A percentile compares a stretch with the other conserved stretches of the same genome.
Evolutionary conservation across 345 rosid species (phyloP).

Genomic region (Erysimum cheiranthoides): DNA sequence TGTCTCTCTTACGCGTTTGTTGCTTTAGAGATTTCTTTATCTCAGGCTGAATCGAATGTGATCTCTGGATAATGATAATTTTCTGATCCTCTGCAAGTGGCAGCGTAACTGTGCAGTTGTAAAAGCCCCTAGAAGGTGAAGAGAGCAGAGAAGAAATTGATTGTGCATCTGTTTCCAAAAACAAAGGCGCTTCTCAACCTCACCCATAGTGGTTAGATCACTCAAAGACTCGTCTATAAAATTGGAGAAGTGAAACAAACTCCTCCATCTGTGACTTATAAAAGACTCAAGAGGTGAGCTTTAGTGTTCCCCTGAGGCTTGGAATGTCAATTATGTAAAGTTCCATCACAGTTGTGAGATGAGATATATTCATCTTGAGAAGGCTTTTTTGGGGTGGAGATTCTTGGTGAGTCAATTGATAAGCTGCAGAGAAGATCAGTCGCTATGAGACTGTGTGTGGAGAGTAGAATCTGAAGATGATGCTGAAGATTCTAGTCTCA

Average conservation of each 20-base stretch:
- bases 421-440: too few species aligned
- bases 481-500: too few species aligned
- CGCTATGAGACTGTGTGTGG: too few species aligned
- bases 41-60: too few species aligned
- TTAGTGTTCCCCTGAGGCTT: constrained; percentile 4
- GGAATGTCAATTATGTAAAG: not conserved
- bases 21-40: too few species aligned
- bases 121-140: not conserved
- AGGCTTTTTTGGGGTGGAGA: not conserved
- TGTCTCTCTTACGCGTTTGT: too few species aligned
- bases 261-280: not conserved
- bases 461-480: too few species aligned
- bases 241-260: constrained; percentile 17
- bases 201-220: not conserved
- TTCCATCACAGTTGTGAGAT: constrained; percentile 2
- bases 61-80: not conserved
- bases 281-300: constrained; percentile 7
- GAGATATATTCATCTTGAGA: not conserved
- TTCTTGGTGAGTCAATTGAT: constrained; percentile 19
- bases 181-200: not conserved
- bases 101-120: not conserved
- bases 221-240: not conserved
- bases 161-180: not conserved
- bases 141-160: not conserved
- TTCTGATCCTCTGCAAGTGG: constrained; percentile 14